Evolutionary conservation across 2,329 filamentous ascomycete genomes (phyloP), one percentile per base, ranked within the genome.

Genomic region (Thielaviopsis ethacetica): DNA sequence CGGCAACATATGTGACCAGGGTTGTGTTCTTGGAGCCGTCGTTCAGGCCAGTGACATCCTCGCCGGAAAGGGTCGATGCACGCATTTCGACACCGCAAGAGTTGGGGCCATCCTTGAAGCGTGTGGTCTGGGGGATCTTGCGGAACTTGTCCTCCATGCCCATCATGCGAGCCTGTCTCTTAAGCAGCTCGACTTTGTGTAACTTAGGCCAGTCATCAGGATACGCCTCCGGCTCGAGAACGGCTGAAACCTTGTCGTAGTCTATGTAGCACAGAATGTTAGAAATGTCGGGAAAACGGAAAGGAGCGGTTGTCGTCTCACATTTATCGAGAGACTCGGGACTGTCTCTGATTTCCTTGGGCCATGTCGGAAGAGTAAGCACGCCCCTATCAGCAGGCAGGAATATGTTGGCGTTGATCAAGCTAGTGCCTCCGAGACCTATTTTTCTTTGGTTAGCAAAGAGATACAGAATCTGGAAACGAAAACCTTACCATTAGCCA

Each of bases 321-420:
- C 79, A 84, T 62, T 73, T 66, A 44, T 75, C 70, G 41, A 83
- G 64, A 7, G 67, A 68, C 0, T 68, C 65, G 1, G 69, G 69
- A 22, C 73, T 64, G 1, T 76, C 63, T 41, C 76, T 68, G 17
- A 85, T 75, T 65, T 84, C 76, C 10, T 72, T 65, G 0, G 83
- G 83, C 83, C 83, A 86, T 9, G 73, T 69, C 1, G 74, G 71
- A 68, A 80, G 72, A 1, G 68, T 66, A 59, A 86, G 67, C 0
- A 79, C 79, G 3, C 72, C 71, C 15, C 76, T 66, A 59, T 84
- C 80, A 2, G 81, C 77, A 63, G 79, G 74, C 17, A 85, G 69
- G 63, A 83, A 86, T 1, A 86, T 78, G 64, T 85, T 85, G 10
- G 82, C 81, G 62, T 86, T 86, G 49, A 86, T 75, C 27, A 86